phyloP scores from a whole-genome alignment of 495 filamentous ascomycete species.

The Neurospora sp. region DNA sequence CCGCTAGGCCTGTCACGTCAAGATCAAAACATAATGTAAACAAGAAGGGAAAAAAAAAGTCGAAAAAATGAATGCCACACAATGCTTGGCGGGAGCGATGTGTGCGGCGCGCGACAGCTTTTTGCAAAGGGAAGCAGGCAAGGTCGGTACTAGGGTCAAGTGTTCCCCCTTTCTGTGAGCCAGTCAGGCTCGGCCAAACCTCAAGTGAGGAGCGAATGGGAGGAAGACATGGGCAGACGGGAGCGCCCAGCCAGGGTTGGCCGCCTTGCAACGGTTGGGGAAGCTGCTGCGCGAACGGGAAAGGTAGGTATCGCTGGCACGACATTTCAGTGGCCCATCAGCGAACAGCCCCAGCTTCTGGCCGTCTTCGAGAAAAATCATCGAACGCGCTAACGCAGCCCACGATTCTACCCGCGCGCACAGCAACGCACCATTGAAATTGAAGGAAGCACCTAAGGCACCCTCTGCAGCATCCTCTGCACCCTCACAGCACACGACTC shows the following conservation, averaged over 20 bases:
- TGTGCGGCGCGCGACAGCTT: not conserved
- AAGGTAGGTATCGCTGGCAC: constrained; percentile 11
- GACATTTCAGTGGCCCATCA: constrained; percentile 7
- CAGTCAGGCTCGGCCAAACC: not conserved
- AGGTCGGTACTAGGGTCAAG: not conserved
- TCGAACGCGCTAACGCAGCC: constrained; percentile 23
- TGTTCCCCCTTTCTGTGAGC: not conserved
- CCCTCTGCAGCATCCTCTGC: not conserved
- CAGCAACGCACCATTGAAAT: not conserved
- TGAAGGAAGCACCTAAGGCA: not conserved
- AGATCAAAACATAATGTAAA: not conserved
- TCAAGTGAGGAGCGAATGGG: not conserved
- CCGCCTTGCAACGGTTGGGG: constrained; percentile 1
- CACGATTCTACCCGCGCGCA: not conserved
- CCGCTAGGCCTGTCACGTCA: not conserved
- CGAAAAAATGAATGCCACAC: not conserved
- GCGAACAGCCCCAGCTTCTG: constrained; percentile 18
- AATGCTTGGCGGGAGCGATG: not conserved
- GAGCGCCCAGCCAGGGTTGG: constrained; percentile 7
- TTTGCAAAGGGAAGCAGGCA: not conserved
- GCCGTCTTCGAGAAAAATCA: constrained; percentile 26
- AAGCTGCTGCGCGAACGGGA: constrained; percentile 16
- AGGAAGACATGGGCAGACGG: not conserved
- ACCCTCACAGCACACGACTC: not conserved
- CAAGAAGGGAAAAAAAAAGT: not conserved